phyloP scores from a whole-genome alignment of 1,139 yeast species.

The Candida dubliniensis region DNA sequence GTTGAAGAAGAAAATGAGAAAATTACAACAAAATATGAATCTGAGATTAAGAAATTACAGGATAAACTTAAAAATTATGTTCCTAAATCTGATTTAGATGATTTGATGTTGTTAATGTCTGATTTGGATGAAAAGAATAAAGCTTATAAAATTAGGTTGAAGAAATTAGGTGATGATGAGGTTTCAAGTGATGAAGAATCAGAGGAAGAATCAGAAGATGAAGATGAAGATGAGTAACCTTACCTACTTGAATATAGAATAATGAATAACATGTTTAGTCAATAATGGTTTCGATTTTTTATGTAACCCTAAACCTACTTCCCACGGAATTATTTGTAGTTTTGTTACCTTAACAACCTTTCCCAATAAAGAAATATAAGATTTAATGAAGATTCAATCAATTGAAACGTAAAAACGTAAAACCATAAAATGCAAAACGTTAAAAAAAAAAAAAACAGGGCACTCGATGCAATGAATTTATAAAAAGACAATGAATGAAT shows the following conservation, averaged over 20 bases:
- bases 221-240: constrained; percentile 26
- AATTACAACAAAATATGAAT: constrained; percentile 11
- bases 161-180: constrained; percentile 46
- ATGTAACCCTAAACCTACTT: too few relatives aligned
- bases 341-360: too few relatives aligned
- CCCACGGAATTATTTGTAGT: too few relatives aligned
- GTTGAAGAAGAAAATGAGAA: constrained; percentile 5
- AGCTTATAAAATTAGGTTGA: constrained; percentile 55
- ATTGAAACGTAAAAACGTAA: too few relatives aligned
- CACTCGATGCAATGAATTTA: too few relatives aligned
- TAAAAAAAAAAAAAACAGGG: too few relatives aligned
- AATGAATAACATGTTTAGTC: too few relatives aligned
- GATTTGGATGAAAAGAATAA: constrained; percentile 71
- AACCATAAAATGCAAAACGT: too few relatives aligned
- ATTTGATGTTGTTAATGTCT: constrained; percentile 68
- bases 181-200: constrained; percentile 48
- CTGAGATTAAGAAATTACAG: constrained; percentile 15
- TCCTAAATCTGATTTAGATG: constrained; percentile 68
- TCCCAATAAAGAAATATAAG: too few relatives aligned
- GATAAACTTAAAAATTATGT: constrained; percentile 31
- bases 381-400: too few relatives aligned
- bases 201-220: constrained; percentile 41
- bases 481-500: background rate
- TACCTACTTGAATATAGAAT: background rate
- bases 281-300: too few relatives aligned